phyloP scores from a whole-genome alignment of 306 rosid species.

The Corylus americana region DNA sequence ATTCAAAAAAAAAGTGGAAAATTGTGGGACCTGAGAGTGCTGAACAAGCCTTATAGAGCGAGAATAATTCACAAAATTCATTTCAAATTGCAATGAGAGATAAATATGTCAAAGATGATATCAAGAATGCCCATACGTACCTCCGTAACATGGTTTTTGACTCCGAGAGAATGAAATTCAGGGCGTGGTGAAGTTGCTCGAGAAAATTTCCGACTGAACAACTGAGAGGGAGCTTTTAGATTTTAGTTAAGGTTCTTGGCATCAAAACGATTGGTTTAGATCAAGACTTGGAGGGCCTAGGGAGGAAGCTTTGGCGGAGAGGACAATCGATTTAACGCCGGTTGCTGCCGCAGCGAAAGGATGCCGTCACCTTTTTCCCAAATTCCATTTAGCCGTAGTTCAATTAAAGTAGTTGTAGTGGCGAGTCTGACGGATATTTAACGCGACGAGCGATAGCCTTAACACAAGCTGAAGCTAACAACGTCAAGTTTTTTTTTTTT shows the following conservation, averaged over 20 bases:
- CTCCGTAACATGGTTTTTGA: slow-evolving; percentile 53
- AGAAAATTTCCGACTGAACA: slow-evolving; percentile 9
- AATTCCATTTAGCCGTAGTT: too few species aligned
- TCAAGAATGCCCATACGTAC: slow-evolving; percentile 18
- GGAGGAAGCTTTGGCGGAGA: not conserved
- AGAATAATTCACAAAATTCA: not conserved
- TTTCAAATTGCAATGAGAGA: not conserved
- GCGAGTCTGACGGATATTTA: too few species aligned
- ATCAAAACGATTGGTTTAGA: not conserved
- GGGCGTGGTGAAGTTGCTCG: slow-evolving; percentile 9
- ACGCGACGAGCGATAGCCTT: too few species aligned
- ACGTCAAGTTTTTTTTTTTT: too few species aligned
- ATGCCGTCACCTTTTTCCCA: not conserved
- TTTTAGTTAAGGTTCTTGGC: not conserved
- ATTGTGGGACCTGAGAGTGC: not conserved
- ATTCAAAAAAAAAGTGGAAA: not conserved
- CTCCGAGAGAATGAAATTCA: slow-evolving; percentile 1
- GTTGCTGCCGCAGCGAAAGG: not conserved
- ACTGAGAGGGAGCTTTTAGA: not conserved
- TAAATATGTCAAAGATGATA: not conserved
- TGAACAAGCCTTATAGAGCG: not conserved
- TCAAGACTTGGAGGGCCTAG: not conserved
- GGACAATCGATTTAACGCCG: not conserved
- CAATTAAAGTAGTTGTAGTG: too few species aligned
- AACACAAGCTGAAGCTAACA: too few species aligned